phyloP scores from a whole-genome alignment of 202 grass and related monocot genomes.

The Zizania palustris region DNA sequence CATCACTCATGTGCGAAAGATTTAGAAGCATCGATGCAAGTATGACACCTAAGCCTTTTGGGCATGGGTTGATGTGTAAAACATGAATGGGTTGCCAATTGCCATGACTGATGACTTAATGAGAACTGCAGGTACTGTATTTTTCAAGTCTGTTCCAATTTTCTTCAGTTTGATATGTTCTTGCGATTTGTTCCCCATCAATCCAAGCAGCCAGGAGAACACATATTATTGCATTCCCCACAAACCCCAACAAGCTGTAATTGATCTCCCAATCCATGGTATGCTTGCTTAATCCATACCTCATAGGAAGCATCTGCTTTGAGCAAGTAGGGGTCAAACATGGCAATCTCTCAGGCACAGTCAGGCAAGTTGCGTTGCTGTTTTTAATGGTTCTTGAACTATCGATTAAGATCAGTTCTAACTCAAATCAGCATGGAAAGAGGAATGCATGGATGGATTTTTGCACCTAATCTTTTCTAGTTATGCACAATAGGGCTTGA shows the following conservation, averaged over 20 bases:
- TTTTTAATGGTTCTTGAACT: neutral
- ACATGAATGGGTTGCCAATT: neutral
- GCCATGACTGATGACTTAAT: neutral
- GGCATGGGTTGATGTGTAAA: neutral
- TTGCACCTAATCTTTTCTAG: neutral
- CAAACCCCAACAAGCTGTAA: neutral
- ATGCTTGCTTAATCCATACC: neutral
- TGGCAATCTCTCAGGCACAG: too few relatives aligned
- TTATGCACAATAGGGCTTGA: too few relatives aligned
- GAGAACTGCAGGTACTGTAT: neutral
- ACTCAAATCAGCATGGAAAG: neutral
- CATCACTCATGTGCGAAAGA: neutral
- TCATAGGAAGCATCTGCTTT: too few relatives aligned
- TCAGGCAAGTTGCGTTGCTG: too few relatives aligned
- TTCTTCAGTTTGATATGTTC: neutral
- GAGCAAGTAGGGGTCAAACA: too few relatives aligned
- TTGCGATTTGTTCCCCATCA: neutral
- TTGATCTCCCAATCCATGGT: neutral
- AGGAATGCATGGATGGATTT: neutral
- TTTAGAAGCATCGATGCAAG: neutral
- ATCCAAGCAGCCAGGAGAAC: neutral
- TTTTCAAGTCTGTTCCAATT: neutral
- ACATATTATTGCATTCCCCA: neutral
- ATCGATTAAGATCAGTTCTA: neutral
- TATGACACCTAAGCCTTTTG: neutral